phyloP scores from a whole-genome alignment of 768 basidiomycete species.

The Boletus sp. region DNA sequence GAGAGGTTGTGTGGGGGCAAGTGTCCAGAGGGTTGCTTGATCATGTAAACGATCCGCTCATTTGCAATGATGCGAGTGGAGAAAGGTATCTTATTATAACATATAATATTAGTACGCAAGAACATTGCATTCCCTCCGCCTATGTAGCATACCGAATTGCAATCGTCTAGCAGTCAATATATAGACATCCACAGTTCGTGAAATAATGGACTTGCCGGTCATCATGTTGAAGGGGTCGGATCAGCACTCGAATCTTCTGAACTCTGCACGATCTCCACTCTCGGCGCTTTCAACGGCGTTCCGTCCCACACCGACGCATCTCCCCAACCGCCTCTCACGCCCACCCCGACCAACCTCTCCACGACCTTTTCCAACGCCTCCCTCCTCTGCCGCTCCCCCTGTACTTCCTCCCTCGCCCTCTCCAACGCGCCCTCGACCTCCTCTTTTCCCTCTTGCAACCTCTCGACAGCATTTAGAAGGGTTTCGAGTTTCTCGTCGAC shows the following conservation, averaged over 20 bases:
- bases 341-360: slow-evolving; percentile 67
- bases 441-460: slow-evolving; percentile 42
- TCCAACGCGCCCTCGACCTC: slow-evolving; percentile 43
- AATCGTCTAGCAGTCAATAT: not conserved
- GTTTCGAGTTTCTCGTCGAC: slow-evolving; percentile 72
- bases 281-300: slow-evolving; percentile 52
- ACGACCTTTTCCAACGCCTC: slow-evolving; percentile 67
- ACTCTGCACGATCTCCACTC: slow-evolving; percentile 31
- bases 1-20: slow-evolving; percentile 3
- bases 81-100: slow-evolving; percentile 9
- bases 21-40: slow-evolving; percentile 18
- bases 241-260: slow-evolving; percentile 6
- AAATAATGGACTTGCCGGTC: not conserved
- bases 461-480: slow-evolving; percentile 45
- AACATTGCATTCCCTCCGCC: not conserved
- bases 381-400: slow-evolving; percentile 39
- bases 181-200: not conserved
- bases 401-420: slow-evolving; percentile 43
- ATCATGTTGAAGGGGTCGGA: not conserved
- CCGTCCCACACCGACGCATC: slow-evolving; percentile 51
- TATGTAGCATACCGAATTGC: slow-evolving; percentile 1
- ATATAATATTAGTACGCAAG: not conserved
- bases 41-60: slow-evolving; percentile 19
- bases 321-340: slow-evolving; percentile 59
- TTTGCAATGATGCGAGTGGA: not conserved